Evolutionary conservation across 2,329 filamentous ascomycete species (phyloP).

Genomic region (Anisogramma anomala): DNA sequence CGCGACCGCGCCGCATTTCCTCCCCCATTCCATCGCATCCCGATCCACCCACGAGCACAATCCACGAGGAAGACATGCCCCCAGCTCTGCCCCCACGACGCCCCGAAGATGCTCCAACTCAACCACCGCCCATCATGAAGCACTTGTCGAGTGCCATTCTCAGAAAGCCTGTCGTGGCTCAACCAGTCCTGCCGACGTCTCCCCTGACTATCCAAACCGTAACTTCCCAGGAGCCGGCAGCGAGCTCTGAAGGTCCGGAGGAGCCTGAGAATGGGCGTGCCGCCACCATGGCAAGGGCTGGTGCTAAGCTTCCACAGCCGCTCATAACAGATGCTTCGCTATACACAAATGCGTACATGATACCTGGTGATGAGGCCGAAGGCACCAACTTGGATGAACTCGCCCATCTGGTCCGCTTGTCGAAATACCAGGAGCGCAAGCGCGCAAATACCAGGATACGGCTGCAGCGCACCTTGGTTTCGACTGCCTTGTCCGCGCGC

Average conservation of each 20-base stretch:
- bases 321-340: constrained; percentile 54
- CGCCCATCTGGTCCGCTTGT: constrained; percentile 64
- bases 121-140: constrained; percentile 22
- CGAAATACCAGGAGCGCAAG: constrained; percentile 73
- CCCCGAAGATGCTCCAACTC: constrained; percentile 32
- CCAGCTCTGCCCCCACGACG: constrained; percentile 28
- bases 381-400: constrained; percentile 65
- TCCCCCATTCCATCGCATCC: constrained; percentile 45
- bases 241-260: constrained; percentile 14
- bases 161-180: constrained; percentile 39
- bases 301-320: constrained; percentile 30
- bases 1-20: constrained; percentile 38
- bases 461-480: constrained; percentile 62
- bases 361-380: constrained; percentile 49
- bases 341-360: constrained; percentile 51
- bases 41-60: constrained; percentile 7
- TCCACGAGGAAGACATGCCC: constrained; percentile 25
- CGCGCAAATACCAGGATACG: constrained; percentile 60
- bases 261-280: constrained; percentile 4
- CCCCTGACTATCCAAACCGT: constrained; percentile 20
- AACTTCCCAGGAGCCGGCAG: constrained; percentile 15
- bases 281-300: constrained; percentile 12
- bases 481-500: constrained; percentile 62
- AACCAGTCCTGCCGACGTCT: constrained; percentile 25
- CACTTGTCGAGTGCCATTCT: constrained; percentile 27